These are phyloP conservation scores for Scheffersomyces stambukii DNA, from an alignment of 1,139 yeast genomes.

Conservation along the genomic window DNA sequence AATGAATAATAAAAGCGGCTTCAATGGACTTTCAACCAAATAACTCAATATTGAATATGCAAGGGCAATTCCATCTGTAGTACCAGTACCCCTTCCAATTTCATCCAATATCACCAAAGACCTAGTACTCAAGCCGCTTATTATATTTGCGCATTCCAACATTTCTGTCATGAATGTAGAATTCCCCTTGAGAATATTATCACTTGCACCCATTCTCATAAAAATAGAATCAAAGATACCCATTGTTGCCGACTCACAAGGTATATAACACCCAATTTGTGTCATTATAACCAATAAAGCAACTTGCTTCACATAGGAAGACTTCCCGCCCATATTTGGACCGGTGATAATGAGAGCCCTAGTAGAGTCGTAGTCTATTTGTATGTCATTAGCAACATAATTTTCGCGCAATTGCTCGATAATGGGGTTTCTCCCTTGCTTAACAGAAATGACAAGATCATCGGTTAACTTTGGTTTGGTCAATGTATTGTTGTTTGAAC, in stretches of 20 bases:
- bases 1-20: conserved; percentile 69
- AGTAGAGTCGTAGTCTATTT: conserved; percentile 38
- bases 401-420: conserved; percentile 50
- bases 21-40: conserved; percentile 39
- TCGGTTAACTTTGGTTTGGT: conserved; percentile 51
- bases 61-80: conserved; percentile 83
- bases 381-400: conserved; percentile 70
- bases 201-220: conserved; percentile 70
- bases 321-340: conserved; percentile 74
- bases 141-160: conserved; percentile 58
- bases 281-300: conserved; percentile 55
- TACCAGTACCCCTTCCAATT: conserved; percentile 84
- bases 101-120: conserved; percentile 79
- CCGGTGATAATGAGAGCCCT: conserved; percentile 58
- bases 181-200: conserved; percentile 61
- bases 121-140: conserved; percentile 38
- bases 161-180: conserved; percentile 78
- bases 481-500: conserved; percentile 40
- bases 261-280: conserved; percentile 46
- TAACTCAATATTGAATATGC: conserved; percentile 75
- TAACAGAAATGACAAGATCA: conserved; percentile 51
- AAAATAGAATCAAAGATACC: conserved; percentile 59
- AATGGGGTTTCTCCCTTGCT: conserved; percentile 74
- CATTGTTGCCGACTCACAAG: conserved; percentile 41
- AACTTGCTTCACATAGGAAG: conserved; percentile 62